A percentile compares a stretch with the other conserved stretches of the same genome.
Conservation (phyloP, 2,329 filamentous ascomycete species). For the Aureobasidium uvarum region DNA sequence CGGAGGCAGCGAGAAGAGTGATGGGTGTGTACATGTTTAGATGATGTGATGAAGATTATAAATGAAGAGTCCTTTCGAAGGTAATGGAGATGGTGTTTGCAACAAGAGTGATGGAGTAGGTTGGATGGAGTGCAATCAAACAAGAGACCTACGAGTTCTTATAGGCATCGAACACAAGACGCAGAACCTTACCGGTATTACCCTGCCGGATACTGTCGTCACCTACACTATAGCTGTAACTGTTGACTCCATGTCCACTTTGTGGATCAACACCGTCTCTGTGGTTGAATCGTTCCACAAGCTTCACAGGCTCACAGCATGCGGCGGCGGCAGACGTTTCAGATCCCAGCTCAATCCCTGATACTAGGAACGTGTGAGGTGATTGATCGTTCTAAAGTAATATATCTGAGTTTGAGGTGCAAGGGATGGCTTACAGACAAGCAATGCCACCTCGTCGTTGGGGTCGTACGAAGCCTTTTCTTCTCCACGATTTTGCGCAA, state of each 20-base stretch:
- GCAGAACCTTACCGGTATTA: not conserved
- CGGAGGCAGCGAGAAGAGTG: constrained; percentile 2
- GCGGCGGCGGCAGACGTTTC: not conserved
- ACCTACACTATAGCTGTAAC: constrained; percentile 18
- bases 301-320: not conserved
- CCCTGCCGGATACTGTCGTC: constrained; percentile 7
- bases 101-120: not conserved
- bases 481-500: constrained; percentile 8
- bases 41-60: not conserved
- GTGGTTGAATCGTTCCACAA: not conserved
- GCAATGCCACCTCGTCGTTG: not conserved
- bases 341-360: not conserved
- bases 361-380: not conserved
- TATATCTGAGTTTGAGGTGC: constrained; percentile 6
- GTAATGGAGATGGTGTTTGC: not conserved
- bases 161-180: not conserved
- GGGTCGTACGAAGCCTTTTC: not conserved
- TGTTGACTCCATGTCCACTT: not conserved
- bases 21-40: constrained; percentile 11
- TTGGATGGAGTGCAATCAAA: not conserved
- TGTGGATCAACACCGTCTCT: not conserved
- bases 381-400: not conserved
- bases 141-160: not conserved
- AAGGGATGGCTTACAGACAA: not conserved
- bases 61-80: too few species aligned